Evolutionary conservation across 2,329 filamentous ascomycete species (phyloP).

Genomic region (Pseudogymnoascus sp.): DNA sequence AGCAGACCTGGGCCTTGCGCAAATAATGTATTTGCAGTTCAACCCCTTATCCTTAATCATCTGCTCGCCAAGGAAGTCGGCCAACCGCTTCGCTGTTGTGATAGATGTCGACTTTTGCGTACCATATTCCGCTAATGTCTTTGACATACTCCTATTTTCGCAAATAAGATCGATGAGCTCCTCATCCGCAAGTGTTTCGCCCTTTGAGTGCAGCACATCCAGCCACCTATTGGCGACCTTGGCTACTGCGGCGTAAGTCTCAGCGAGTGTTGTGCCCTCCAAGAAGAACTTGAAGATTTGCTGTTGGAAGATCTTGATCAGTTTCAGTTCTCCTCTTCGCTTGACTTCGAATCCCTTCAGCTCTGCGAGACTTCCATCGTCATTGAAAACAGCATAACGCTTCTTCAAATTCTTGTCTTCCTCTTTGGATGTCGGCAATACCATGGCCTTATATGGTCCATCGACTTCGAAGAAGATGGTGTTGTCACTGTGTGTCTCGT

Average conservation of each 20-base stretch:
- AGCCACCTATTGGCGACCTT: constrained; percentile 95
- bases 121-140: constrained; percentile 94
- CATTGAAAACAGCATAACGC: constrained; percentile 97
- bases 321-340: constrained; percentile 91
- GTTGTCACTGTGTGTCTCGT: constrained; percentile 96
- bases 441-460: constrained; percentile 95
- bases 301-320: constrained; percentile 99
- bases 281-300: constrained; percentile 99
- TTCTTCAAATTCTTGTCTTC: constrained; percentile 99
- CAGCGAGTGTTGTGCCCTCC: constrained; percentile 75
- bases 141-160: constrained; percentile 96
- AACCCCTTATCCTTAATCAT: constrained; percentile 99
- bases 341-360: constrained; percentile 98
- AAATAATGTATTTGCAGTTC: constrained; percentile 99
- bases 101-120: constrained; percentile 97
- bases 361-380: constrained; percentile 90
- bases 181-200: constrained; percentile 84
- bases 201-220: constrained; percentile 84
- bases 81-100: constrained; percentile 87
- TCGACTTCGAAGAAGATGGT: constrained; percentile 99
- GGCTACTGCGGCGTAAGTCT: constrained; percentile 86
- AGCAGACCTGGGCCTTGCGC: constrained; percentile 72
- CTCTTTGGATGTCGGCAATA: constrained; percentile 93
- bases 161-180: constrained; percentile 99
- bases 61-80: constrained; percentile 92